These are phyloP conservation scores for Naganishia albida DNA, from an alignment of 1,284 basidiomycete genomes.

Conservation along the genomic window DNA sequence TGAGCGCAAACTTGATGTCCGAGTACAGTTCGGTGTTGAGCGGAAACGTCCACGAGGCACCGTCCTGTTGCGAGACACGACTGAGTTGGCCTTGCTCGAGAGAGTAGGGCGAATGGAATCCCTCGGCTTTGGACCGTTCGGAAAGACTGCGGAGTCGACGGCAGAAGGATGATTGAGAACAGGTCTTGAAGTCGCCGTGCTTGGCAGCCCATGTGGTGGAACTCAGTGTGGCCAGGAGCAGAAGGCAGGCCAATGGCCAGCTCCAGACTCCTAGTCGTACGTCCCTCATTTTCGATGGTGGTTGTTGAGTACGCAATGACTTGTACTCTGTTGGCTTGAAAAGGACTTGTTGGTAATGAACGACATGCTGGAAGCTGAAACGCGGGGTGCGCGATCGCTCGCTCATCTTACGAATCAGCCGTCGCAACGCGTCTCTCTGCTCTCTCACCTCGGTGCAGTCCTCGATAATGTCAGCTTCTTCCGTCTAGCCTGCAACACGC, in stretches of 20 bases:
- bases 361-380: constrained; percentile 12
- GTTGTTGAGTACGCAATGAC: background rate
- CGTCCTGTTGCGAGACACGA: constrained; percentile 52
- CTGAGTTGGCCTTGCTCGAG: constrained; percentile 62
- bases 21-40: constrained; percentile 80
- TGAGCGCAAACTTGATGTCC: constrained; percentile 73
- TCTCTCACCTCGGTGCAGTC: background rate
- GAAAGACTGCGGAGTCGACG: constrained; percentile 79
- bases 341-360: background rate
- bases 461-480: background rate
- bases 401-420: constrained; percentile 21
- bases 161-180: constrained; percentile 86
- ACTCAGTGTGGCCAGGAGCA: constrained; percentile 2
- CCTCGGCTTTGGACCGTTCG: constrained; percentile 63
- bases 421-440: no score
- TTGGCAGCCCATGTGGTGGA: constrained; percentile 51
- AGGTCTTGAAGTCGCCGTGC: constrained; percentile 84
- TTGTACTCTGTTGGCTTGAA: background rate
- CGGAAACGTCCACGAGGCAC: constrained; percentile 59
- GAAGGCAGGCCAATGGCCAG: constrained; percentile 22
- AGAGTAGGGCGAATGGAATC: constrained; percentile 82
- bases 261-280: constrained; percentile 1
- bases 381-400: constrained; percentile 6
- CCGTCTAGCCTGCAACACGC: no score
- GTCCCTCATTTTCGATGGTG: constrained; percentile 2